phyloP scores from a whole-genome alignment of 2,329 filamentous ascomycete genomes.

The Stachybotrys chartarum region DNA sequence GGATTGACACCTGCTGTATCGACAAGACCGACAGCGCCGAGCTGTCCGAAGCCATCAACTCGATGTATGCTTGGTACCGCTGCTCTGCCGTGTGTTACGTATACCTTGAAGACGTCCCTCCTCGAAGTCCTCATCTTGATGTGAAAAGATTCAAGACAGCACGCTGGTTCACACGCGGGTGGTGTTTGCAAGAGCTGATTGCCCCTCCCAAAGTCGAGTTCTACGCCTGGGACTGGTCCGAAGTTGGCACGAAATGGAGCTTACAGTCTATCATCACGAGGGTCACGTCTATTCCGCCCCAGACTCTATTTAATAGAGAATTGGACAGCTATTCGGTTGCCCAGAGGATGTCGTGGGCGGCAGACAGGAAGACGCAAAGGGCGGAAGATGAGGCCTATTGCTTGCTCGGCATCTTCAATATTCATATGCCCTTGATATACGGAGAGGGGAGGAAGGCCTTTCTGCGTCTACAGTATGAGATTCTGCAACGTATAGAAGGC shows the following conservation, averaged over 20 bases:
- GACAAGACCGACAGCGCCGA: slow-evolving; percentile 11
- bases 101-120: slow-evolving; percentile 10
- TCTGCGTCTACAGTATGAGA: slow-evolving; percentile 2
- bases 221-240: slow-evolving; percentile 11
- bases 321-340: not conserved
- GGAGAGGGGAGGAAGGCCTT: slow-evolving; percentile 9
- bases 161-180: slow-evolving; percentile 14
- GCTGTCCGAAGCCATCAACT: slow-evolving; percentile 10
- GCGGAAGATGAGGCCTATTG: slow-evolving; percentile 13
- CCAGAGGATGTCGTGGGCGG: slow-evolving; percentile 9
- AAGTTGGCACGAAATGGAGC: slow-evolving; percentile 13
- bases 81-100: slow-evolving; percentile 12
- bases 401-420: slow-evolving; percentile 11
- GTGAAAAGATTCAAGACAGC: slow-evolving; percentile 2
- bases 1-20: slow-evolving; percentile 10
- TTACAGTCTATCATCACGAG: slow-evolving; percentile 4
- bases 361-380: slow-evolving; percentile 7
- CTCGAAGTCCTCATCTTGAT: not conserved
- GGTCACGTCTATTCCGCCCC: slow-evolving; percentile 9
- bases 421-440: slow-evolving; percentile 13
- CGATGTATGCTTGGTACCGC: slow-evolving; percentile 8
- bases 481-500: not conserved
- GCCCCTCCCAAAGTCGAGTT: slow-evolving; percentile 13
- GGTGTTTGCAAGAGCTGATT: slow-evolving; percentile 16
- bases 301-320: not conserved